Conservation (phyloP, 1,139 yeast genomes). For the Kurtzmaniella quercitrusa region DNA sequence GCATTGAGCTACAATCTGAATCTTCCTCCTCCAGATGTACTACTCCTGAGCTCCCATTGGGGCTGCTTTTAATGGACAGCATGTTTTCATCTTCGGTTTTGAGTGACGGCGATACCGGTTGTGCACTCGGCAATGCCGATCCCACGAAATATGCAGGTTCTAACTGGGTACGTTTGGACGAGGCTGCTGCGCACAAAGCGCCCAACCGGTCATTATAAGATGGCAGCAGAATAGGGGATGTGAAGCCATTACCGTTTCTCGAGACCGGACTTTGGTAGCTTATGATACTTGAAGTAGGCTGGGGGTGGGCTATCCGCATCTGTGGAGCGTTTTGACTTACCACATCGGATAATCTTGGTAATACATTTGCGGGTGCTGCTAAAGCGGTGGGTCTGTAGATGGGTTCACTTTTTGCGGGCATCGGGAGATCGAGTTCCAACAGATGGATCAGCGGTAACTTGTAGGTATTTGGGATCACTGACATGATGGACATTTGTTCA, state of each 20-base stretch:
- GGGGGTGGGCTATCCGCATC: constrained; percentile 2
- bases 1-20: too few species aligned
- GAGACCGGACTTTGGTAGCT: neutral
- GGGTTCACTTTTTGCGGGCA: constrained; percentile 1
- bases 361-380: constrained; percentile 5
- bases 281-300: constrained; percentile 2
- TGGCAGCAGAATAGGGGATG: constrained; percentile 8
- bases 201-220: constrained; percentile 6
- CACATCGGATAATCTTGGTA: constrained; percentile 1
- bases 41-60: neutral
- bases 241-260: neutral
- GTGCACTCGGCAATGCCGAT: neutral
- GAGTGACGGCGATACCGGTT: constrained; percentile 1
- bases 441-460: constrained; percentile 28
- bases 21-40: neutral
- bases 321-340: constrained; percentile 2
- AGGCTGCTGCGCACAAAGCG: constrained; percentile 7
- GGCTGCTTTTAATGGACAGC: neutral
- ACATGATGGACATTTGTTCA: neutral
- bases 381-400: neutral
- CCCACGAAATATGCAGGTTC: constrained; percentile 6
- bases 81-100: neutral
- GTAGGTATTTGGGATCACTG: constrained; percentile 2
- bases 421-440: constrained; percentile 24
- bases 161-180: constrained; percentile 3